Base-by-base conservation (phyloP, 75 land plant genomes). In the Ceratopteris richardii region DNA sequence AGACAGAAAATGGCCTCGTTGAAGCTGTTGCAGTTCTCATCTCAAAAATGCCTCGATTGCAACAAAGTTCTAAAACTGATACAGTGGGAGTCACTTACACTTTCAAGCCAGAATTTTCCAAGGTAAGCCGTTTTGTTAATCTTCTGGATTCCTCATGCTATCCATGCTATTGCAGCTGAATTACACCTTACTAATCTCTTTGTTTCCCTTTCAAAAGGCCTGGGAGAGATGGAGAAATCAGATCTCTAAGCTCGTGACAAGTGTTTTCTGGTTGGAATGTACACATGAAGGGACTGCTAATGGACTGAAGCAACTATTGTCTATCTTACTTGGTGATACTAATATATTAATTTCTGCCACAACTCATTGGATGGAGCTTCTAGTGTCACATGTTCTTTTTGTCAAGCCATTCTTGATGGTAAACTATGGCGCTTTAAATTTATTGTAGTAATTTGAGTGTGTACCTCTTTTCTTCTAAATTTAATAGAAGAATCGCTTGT, bases 1-100 rank as follows among this genome's bases (percentile, higher is more conserved):
- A 93, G 98, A 86, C 83, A 62, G 98, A 93, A 73, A 93, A 93
- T 76, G 98, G 98, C 9, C 61, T 93, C 19, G 98, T 93, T 21
- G 98, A 93, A 70, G 86, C 96, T 39, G 90, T 93, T 60, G 83
- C 82, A 57, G 75, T 82, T 60, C 80, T 93, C 44, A 76, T 89
- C 20, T 73, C 85, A 61, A 76, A 70, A 59, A 93, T 89, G 96
- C 98, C 98, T 44, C 90, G 96, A 31, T 47, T 89, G 75, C 87
- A 96, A 5, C 83, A 81, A 26, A 78, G 74, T 48, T 50, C 77
- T 44, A 74, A 75, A 26, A 50, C 62, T 50, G 87, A 77, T 57
- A 73, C 55, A 58, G 67, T 81, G 37, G 96, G 98, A 27, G 70
- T 75, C 64, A 77, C 84, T 44, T 85, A 60, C 50, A 76, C 39